Evolutionary conservation across 176 grass and related monocot species (phyloP).

Genomic region (Ensete glaucum): DNA sequence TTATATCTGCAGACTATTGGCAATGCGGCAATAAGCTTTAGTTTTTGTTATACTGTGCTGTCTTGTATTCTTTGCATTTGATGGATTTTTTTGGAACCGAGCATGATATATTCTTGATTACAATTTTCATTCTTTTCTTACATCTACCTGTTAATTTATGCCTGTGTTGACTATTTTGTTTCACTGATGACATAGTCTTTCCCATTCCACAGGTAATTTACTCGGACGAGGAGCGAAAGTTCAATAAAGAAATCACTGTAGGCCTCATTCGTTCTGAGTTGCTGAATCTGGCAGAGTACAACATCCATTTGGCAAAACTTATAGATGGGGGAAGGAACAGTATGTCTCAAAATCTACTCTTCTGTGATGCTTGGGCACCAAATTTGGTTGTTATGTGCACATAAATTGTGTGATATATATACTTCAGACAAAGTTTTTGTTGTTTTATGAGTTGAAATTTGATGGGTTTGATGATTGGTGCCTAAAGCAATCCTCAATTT

Average conservation of each 20-base stretch:
- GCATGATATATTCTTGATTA: not conserved
- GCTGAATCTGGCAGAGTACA: slow-evolving; percentile 79
- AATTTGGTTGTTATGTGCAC: not conserved
- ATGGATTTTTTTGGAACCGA: too few relatives aligned
- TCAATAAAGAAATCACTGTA: slow-evolving; percentile 63
- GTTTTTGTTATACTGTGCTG: too few relatives aligned
- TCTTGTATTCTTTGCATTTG: too few relatives aligned
- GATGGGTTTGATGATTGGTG: slow-evolving; percentile 9
- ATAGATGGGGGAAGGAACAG: slow-evolving; percentile 90
- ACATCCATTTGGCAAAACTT: slow-evolving; percentile 81
- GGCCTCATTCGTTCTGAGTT: slow-evolving; percentile 83
- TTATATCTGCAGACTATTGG: too few relatives aligned
- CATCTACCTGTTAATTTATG: not conserved
- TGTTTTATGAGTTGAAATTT: not conserved
- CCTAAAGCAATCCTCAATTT: not conserved
- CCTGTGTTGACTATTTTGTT: not conserved
- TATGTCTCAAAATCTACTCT: slow-evolving; percentile 38
- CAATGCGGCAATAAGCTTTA: too few relatives aligned
- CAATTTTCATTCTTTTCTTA: not conserved
- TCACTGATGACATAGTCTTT: not conserved
- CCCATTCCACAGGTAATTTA: slow-evolving; percentile 70
- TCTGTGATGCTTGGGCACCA: not conserved
- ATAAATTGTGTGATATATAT: not conserved
- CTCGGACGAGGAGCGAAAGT: slow-evolving; percentile 83
- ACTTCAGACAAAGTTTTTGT: not conserved